Evolutionary conservation across 2,329 filamentous ascomycete species (phyloP).

Genomic region (Cordyceps fumosorosea): DNA sequence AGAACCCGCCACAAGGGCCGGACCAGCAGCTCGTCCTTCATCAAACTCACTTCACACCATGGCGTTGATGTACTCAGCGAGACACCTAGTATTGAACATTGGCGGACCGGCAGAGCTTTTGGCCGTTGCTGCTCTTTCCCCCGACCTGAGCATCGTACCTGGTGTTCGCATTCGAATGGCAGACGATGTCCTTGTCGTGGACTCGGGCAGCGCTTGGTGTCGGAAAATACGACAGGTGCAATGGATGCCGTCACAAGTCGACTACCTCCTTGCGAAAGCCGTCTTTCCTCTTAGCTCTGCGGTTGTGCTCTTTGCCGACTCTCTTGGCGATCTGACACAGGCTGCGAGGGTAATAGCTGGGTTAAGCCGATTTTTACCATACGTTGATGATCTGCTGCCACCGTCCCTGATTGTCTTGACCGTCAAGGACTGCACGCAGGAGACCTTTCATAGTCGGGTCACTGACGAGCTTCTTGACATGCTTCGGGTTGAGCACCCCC

Average conservation of each 20-base stretch:
- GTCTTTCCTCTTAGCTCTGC: constrained; percentile 4
- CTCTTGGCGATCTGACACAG: background rate
- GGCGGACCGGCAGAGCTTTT: background rate
- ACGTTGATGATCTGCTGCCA: background rate
- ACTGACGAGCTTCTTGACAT: background rate
- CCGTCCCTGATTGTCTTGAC: background rate
- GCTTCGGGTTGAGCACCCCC: background rate
- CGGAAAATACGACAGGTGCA: background rate
- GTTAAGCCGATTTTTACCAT: background rate
- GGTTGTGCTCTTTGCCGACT: background rate
- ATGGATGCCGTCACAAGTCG: background rate
- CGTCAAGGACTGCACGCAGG: background rate
- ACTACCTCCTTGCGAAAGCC: background rate
- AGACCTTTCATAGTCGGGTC: background rate
- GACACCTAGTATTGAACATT: background rate
- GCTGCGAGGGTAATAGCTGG: background rate
- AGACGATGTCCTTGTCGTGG: background rate
- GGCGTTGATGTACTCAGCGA: background rate
- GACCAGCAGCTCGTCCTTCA: background rate
- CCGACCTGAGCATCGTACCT: background rate
- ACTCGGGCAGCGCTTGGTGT: background rate
- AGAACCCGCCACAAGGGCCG: background rate
- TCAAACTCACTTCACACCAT: background rate
- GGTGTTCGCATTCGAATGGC: background rate
- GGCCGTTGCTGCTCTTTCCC: background rate